These are phyloP conservation scores for Trichoderma arundinaceum DNA, from an alignment of 2,329 filamentous ascomycete genomes.

Conservation along the genomic window DNA sequence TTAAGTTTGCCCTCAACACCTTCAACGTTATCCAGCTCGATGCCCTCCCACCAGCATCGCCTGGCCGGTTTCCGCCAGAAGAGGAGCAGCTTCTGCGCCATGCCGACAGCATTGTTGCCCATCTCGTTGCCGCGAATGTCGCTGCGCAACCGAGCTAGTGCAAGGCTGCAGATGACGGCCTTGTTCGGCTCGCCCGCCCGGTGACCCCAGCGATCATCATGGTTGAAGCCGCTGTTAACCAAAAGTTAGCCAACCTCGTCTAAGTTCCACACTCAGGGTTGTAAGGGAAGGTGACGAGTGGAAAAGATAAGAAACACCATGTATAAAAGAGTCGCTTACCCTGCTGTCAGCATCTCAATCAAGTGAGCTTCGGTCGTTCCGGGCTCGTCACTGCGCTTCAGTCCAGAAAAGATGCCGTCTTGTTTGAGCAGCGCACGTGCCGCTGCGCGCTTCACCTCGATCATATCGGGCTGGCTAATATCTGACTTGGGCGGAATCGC, in stretches of 20 bases:
- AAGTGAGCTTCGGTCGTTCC: slow-evolving; percentile 97
- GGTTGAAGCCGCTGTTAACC: slow-evolving; percentile 81
- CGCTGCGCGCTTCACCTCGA: slow-evolving; percentile 91
- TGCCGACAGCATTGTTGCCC: slow-evolving; percentile 82
- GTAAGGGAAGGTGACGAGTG: not conserved
- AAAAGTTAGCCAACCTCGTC: not conserved
- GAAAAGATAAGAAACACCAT: not conserved
- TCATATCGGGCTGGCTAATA: slow-evolving; percentile 89
- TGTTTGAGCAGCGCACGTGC: slow-evolving; percentile 85
- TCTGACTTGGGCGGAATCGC: slow-evolving; percentile 86
- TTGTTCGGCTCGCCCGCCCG: slow-evolving; percentile 98
- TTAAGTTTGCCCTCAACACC: slow-evolving; percentile 92
- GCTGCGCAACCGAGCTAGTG: slow-evolving; percentile 87
- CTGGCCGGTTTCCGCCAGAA: slow-evolving; percentile 98
- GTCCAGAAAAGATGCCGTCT: slow-evolving; percentile 92
- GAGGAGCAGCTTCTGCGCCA: slow-evolving; percentile 96
- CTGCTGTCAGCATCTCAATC: slow-evolving; percentile 98
- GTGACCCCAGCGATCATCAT: slow-evolving; percentile 94
- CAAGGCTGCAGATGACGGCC: slow-evolving; percentile 96
- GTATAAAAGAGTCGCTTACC: slow-evolving; percentile 62
- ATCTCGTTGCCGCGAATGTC: slow-evolving; percentile 83
- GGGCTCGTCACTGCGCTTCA: slow-evolving; percentile 93
- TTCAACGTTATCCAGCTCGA: slow-evolving; percentile 87
- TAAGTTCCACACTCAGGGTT: not conserved
- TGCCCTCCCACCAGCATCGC: slow-evolving; percentile 98